phyloP scores from a whole-genome alignment of 805 yeast species.

The Candida golubevii region DNA sequence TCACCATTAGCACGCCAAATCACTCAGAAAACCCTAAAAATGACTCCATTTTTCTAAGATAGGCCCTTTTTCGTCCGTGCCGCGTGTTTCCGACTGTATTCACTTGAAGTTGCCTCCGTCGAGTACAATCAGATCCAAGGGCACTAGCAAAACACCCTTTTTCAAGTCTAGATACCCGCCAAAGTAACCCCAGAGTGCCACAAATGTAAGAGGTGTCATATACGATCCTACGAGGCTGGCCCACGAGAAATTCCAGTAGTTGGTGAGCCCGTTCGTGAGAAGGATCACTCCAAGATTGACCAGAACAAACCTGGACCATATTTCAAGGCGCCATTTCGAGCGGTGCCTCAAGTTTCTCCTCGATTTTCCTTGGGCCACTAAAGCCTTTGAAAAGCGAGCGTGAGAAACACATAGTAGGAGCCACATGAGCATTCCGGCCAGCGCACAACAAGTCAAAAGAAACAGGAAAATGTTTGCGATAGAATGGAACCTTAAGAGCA shows the following conservation, averaged over 20 bases:
- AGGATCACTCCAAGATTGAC: constrained; percentile 16
- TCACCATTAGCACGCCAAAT: background rate
- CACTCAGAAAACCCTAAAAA: background rate
- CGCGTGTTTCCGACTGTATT: background rate
- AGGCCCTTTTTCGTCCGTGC: background rate
- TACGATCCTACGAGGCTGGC: constrained; percentile 10
- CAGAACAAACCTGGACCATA: constrained; percentile 16
- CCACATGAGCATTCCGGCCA: constrained; percentile 29
- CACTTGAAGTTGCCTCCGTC: background rate
- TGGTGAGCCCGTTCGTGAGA: constrained; percentile 15
- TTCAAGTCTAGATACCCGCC: constrained; percentile 1
- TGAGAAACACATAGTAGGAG: constrained; percentile 18
- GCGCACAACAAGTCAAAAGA: constrained; percentile 21
- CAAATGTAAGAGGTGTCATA: constrained; percentile 13
- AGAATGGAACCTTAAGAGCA: constrained; percentile 17
- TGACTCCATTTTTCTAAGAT: no score
- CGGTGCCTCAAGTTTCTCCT: constrained; percentile 2
- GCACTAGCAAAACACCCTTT: no score
- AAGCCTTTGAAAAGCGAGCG: constrained; percentile 14
- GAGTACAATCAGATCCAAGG: background rate
- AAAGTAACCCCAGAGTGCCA: constrained; percentile 6
- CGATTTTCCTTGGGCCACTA: constrained; percentile 7
- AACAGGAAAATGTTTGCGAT: constrained; percentile 16
- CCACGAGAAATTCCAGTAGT: constrained; percentile 17
- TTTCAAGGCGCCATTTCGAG: constrained; percentile 8